Evolutionary conservation across 805 yeast genomes (phyloP), one percentile per base, ranked within the genome.

Genomic region (Saccharomycopsis olivae): DNA sequence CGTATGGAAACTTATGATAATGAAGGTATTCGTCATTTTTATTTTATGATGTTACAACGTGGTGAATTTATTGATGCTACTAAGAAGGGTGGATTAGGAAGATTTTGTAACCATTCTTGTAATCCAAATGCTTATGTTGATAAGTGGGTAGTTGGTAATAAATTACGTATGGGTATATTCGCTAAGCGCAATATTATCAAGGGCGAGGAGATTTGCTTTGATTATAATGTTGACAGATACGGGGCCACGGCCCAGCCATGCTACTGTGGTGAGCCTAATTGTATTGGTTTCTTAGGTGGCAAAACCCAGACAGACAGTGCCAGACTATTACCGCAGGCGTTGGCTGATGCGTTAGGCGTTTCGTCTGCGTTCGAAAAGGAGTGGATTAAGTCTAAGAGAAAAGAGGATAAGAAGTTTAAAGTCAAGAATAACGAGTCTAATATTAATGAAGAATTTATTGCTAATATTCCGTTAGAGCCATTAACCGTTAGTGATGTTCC

Each of bases 61-160:
- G 87, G 86, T 44, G 89, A 89, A 55, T 92, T 87, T 55, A 85
- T 89, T 43, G 98, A 89, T 59, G 98, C 98, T 35, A 89, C 97
- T 1, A 69, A 69, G 36, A 81, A 74, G 61, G 98, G 97, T 5
- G 75, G 86, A 15, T 60, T 89, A 41, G 96, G 95, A 2, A 68
- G 98, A 42, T 92, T 88, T 61, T 82, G 92, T 55, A 89, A 89
- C 59, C 98, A 89, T 60, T 85, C 95, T 16, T 89, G 98, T 59
- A 78, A 74, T 52, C 98, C 98, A 10, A 92, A 92, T 58, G 89
- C 95, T 17, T 85, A 73, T 52, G 95, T 89, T 32, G 96, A 89
- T 58, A 89, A 89, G 63, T 89, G 98, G 98, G 92, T 88, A 14
- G 97, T 89, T 11, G 87, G 87, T 21, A 84, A 82, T 44, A 81